Conservation (phyloP, 2,329 filamentous ascomycete genomes). For the Trichoderma lentiforme region DNA sequence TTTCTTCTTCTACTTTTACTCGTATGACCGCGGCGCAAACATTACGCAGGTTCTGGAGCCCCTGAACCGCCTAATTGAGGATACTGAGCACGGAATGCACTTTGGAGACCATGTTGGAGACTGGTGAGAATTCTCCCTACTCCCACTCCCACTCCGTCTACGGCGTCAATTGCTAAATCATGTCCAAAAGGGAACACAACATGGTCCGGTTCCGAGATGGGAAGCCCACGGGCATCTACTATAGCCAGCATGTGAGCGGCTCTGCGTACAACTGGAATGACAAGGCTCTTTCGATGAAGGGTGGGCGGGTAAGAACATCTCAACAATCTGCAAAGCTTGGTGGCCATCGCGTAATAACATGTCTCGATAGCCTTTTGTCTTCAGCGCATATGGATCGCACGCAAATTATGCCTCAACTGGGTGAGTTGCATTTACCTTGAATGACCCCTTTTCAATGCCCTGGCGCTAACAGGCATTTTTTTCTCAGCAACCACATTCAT, state of each 20-base stretch:
- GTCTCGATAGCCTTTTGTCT: not conserved
- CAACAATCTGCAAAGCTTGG: not conserved
- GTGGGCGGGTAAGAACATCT: not conserved
- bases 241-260: not conserved
- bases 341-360: not conserved
- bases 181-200: not conserved
- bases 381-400: not conserved
- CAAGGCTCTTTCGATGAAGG: not conserved
- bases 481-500: not conserved
- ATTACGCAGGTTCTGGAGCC: slow-evolving; percentile 6
- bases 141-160: not conserved
- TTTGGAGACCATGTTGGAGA: slow-evolving; percentile 1
- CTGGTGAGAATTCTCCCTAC: not conserved
- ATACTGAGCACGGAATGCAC: slow-evolving; percentile 2
- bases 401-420: not conserved
- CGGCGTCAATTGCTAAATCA: not conserved
- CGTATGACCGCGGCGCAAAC: slow-evolving; percentile 3
- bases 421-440: not conserved
- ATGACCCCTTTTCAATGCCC: not conserved
- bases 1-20: slow-evolving; percentile 9
- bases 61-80: not conserved
- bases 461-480: not conserved
- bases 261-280: not conserved
- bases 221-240: not conserved
- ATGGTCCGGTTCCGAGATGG: not conserved